phyloP scores from a whole-genome alignment of 2,329 filamentous ascomycete genomes.

The Rutstroemia sp. region DNA sequence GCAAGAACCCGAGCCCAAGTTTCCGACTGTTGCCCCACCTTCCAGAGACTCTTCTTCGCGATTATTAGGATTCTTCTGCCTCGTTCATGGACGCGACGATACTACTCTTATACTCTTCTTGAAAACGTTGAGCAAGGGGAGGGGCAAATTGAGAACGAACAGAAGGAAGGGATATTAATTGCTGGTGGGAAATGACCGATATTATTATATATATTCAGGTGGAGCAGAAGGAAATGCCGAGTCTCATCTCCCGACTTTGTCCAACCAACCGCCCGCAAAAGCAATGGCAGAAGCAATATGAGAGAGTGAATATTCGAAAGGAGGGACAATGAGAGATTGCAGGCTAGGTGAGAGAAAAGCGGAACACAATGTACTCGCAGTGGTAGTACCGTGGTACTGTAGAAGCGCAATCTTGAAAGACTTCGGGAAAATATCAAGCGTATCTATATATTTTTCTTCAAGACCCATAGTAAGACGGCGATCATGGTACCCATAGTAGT shows the following conservation, averaged over 20 bases:
- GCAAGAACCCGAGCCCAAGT: background rate
- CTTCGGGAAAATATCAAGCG: background rate
- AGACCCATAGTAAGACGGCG: background rate
- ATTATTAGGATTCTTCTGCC: background rate
- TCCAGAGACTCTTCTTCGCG: background rate
- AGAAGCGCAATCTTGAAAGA: background rate
- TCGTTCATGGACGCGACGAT: background rate
- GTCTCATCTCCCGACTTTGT: background rate
- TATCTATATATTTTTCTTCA: conserved; percentile 1
- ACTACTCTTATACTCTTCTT: no score
- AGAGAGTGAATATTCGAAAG: background rate
- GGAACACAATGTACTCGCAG: background rate
- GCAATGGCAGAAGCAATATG: background rate
- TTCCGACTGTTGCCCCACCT: background rate
- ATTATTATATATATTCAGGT: conserved; percentile 3
- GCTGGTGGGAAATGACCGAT: background rate
- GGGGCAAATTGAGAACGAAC: no score
- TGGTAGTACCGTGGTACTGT: background rate
- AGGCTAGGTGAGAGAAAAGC: background rate
- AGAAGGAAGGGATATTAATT: conserved; percentile 3
- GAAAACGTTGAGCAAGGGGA: no score
- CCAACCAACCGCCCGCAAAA: background rate
- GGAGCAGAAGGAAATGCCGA: conserved; percentile 6
- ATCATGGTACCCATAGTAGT: background rate
- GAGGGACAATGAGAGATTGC: background rate